A percentile compares a stretch with the other conserved stretches of the same genome.
These are phyloP conservation scores for Camellia sinensis DNA, from an alignment of 148 eudicot species.

Conservation along the genomic window DNA sequence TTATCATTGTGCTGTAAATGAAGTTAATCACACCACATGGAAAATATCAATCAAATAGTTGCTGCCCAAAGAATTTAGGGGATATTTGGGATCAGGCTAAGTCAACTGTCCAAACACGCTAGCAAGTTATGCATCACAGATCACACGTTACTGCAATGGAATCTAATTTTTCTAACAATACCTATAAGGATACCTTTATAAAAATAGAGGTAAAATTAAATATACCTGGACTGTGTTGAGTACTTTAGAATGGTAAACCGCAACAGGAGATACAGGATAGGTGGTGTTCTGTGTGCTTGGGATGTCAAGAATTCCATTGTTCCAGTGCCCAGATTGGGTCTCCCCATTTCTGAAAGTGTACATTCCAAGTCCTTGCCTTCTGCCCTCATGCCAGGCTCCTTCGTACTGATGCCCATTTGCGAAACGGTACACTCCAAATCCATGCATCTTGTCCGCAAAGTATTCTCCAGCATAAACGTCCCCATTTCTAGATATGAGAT, in stretches of 20 bases:
- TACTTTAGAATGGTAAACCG: slow-evolving; percentile 91
- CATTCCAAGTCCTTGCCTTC: slow-evolving; percentile 95
- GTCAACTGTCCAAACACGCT: not conserved
- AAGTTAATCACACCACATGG: not conserved
- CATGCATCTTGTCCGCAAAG: slow-evolving; percentile 97
- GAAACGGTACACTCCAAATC: slow-evolving; percentile 81
- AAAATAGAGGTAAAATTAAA: not conserved
- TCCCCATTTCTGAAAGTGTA: slow-evolving; percentile 90
- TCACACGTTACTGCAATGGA: not conserved
- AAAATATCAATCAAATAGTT: not conserved
- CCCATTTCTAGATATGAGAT: slow-evolving; percentile 55
- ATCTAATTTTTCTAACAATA: not conserved
- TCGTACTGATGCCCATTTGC: slow-evolving; percentile 86
- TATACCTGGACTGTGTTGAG: slow-evolving; percentile 83
- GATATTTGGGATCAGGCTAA: not conserved
- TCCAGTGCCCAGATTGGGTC: slow-evolving; percentile 92
- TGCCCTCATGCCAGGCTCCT: slow-evolving; percentile 98
- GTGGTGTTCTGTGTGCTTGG: slow-evolving; percentile 78
- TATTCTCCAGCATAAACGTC: slow-evolving; percentile 93
- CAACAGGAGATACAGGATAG: slow-evolving; percentile 75
- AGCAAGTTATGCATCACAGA: not conserved
- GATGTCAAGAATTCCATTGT: slow-evolving; percentile 76
- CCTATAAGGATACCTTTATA: not conserved
- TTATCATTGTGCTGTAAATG: not conserved
- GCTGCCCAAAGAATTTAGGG: not conserved